Evolutionary conservation across 2,329 filamentous ascomycete genomes (phyloP).

Genomic region (Amauroascus niger): DNA sequence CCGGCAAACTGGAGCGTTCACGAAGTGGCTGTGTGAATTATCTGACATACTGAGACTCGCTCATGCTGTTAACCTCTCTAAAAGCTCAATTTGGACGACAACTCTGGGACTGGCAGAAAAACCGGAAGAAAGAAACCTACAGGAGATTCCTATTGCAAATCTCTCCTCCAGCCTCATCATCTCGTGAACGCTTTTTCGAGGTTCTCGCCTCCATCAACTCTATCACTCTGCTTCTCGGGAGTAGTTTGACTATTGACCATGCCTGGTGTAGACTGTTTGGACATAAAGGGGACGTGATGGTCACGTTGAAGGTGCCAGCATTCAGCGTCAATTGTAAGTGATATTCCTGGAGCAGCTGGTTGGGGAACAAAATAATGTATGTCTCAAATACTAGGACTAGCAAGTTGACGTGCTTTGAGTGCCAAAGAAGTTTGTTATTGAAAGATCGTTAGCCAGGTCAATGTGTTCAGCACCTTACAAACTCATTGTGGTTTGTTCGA

Average conservation of each 20-base stretch:
- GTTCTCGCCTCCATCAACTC: slow-evolving; percentile 4
- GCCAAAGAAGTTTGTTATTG: background rate
- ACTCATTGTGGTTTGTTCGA: too few relatives aligned
- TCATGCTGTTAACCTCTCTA: background rate
- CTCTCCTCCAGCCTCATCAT: slow-evolving; percentile 2
- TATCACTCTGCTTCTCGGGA: background rate
- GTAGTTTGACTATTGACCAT: background rate
- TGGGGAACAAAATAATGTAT: too few relatives aligned
- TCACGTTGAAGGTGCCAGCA: background rate
- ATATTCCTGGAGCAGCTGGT: too few relatives aligned
- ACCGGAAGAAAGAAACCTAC: background rate
- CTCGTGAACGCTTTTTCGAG: slow-evolving; percentile 7
- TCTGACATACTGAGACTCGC: background rate
- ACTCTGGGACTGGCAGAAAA: background rate
- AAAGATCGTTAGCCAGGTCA: background rate
- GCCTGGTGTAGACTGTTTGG: background rate
- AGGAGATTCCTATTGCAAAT: background rate
- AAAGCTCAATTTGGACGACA: background rate
- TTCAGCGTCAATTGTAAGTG: background rate
- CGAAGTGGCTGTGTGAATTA: background rate
- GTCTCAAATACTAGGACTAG: background rate
- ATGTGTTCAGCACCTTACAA: background rate
- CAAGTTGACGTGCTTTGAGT: background rate
- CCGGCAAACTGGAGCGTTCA: background rate
- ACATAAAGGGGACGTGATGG: background rate